Conservation (phyloP, 2,329 filamentous ascomycete species). For the Aspergillus sp. region DNA sequence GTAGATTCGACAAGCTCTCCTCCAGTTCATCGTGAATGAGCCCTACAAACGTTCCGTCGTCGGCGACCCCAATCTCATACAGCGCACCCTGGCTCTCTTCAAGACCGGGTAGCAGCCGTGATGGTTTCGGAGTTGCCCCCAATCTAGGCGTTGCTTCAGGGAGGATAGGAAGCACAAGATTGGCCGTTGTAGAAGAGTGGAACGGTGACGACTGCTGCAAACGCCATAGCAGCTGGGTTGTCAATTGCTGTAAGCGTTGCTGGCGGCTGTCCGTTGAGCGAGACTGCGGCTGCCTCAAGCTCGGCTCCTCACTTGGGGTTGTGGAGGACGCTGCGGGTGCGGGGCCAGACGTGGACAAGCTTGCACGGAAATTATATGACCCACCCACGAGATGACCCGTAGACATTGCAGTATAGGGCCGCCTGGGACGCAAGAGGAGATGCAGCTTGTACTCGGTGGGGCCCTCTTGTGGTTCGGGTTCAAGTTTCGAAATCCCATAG, state of each 20-base stretch:
- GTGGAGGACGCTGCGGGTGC: conserved; percentile 15
- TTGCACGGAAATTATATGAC: conserved; percentile 48
- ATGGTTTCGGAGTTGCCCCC: conserved; percentile 53
- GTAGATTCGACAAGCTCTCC: conserved; percentile 81
- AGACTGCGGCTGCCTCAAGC: conserved; percentile 39
- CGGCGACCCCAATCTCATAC: conserved; percentile 94
- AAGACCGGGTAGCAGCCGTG: conserved; percentile 67
- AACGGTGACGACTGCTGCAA: conserved; percentile 92
- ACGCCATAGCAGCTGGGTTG: conserved; percentile 91
- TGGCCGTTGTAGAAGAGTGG: conserved; percentile 75
- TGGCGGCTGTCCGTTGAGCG: conserved; percentile 71
- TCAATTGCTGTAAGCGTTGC: conserved; percentile 83
- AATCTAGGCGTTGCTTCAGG: conserved; percentile 65
- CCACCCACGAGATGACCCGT: conserved; percentile 59
- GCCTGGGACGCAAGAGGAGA: conserved; percentile 74
- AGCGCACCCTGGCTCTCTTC: conserved; percentile 91
- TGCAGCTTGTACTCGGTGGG: conserved; percentile 97
- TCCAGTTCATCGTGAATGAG: conserved; percentile 87
- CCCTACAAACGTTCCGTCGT: conserved; percentile 88
- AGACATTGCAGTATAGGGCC: conserved; percentile 70
- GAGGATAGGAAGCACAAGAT: conserved; percentile 72
- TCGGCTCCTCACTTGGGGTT: conserved; percentile 28
- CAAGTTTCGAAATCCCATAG: conserved; percentile 71
- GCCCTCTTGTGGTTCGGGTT: conserved; percentile 89
- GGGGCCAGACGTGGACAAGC: conserved; percentile 22